Conservation (phyloP, 2,329 filamentous ascomycete species). For the Aureobasidium zeae region DNA sequence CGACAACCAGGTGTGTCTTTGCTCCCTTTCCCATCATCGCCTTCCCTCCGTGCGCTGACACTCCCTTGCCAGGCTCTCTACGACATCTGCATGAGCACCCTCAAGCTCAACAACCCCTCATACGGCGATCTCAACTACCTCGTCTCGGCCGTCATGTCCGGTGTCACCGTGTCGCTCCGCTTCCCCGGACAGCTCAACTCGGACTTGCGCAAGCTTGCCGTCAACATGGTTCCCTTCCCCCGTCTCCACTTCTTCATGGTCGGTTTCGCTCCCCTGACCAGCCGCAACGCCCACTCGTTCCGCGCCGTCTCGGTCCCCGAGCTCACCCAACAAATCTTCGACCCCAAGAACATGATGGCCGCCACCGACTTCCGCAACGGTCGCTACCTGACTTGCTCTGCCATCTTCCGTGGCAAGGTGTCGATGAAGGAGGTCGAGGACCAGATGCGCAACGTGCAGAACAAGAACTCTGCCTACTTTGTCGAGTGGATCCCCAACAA, state of each 20-base stretch:
- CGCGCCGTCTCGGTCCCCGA: slow-evolving; percentile 95
- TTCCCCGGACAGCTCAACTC: slow-evolving; percentile 99
- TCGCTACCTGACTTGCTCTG: slow-evolving; percentile 98
- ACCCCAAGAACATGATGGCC: slow-evolving; percentile 99
- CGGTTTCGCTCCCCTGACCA: slow-evolving; percentile 96
- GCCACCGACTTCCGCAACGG: slow-evolving; percentile 99
- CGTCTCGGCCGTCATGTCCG: slow-evolving; percentile 98
- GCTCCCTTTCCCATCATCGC: neutral
- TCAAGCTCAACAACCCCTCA: slow-evolving; percentile 97
- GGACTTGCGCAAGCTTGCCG: slow-evolving; percentile 96
- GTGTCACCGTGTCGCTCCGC: slow-evolving; percentile 95
- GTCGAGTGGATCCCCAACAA: slow-evolving; percentile 99
- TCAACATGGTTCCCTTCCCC: slow-evolving; percentile 99
- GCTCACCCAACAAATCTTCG: slow-evolving; percentile 99
- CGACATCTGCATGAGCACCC: slow-evolving; percentile 99
- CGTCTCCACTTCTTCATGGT: slow-evolving; percentile 99
- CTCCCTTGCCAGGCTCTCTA: slow-evolving; percentile 72
- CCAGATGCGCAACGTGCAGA: slow-evolving; percentile 99
- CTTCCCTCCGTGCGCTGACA: slow-evolving; percentile 5
- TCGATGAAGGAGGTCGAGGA: slow-evolving; percentile 99
- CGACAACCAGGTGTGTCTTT: slow-evolving; percentile 73
- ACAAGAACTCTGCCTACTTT: slow-evolving; percentile 99
- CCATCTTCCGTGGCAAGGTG: slow-evolving; percentile 99
- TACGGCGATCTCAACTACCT: slow-evolving; percentile 99
- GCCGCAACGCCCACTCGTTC: slow-evolving; percentile 86